Evolutionary conservation across 495 filamentous ascomycete genomes (phyloP).

Genomic region (Cercophora sp.): DNA sequence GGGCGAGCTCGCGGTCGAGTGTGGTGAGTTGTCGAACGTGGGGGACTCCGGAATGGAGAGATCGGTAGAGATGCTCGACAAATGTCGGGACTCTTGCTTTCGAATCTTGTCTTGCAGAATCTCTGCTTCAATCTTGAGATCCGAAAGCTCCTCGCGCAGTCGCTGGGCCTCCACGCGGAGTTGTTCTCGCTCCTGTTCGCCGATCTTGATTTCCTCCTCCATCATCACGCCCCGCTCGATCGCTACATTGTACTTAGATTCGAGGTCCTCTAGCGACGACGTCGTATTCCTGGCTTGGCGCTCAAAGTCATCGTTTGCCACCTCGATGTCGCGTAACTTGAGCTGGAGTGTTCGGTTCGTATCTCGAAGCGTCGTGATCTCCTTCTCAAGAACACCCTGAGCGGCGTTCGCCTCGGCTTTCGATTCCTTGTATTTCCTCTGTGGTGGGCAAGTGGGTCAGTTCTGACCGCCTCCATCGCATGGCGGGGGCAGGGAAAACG

Average conservation of each 20-base stretch:
- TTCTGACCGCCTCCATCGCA: conserved; percentile 9
- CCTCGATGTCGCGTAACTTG: conserved; percentile 88
- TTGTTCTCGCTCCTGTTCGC: conserved; percentile 83
- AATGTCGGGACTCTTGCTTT: conserved; percentile 50
- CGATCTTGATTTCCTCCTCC: conserved; percentile 86
- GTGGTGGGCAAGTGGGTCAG: conserved; percentile 20
- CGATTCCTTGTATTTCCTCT: conserved; percentile 95
- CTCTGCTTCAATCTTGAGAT: conserved; percentile 90
- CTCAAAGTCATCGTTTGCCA: conserved; percentile 97
- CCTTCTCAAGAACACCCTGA: conserved; percentile 87
- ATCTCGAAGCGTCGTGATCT: conserved; percentile 87
- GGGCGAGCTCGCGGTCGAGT: conserved; percentile 66
- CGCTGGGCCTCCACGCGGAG: conserved; percentile 86
- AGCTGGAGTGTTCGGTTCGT: conserved; percentile 75
- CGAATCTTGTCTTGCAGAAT: conserved; percentile 89
- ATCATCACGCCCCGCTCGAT: conserved; percentile 90
- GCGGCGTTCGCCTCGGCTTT: conserved; percentile 79
- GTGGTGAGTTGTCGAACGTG: conserved; percentile 50
- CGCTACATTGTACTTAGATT: conserved; percentile 91
- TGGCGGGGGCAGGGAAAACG: not conserved
- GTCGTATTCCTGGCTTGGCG: conserved; percentile 89
- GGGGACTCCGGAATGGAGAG: conserved; percentile 53
- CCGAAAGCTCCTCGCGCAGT: conserved; percentile 82
- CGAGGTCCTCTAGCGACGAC: conserved; percentile 92
- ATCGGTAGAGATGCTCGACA: conserved; percentile 50